Base-by-base conservation (phyloP, 2,329 filamentous ascomycete species). In the Diaporthe ilicicola region DNA sequence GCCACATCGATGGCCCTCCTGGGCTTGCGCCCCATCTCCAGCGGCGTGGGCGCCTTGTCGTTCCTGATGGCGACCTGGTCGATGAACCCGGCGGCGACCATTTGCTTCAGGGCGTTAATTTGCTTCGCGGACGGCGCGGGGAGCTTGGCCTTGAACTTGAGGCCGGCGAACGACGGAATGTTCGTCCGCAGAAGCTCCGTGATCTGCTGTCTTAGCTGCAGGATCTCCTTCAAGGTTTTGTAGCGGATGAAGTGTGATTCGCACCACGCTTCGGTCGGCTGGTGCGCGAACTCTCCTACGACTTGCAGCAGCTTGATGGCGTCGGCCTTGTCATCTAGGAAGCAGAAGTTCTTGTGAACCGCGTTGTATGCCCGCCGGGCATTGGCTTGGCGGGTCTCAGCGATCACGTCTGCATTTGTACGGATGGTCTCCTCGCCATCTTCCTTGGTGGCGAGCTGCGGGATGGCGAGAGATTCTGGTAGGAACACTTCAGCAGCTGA, bases 31-130 rank as follows among this genome's bases (percentile, higher is more conserved):
- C 85, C 82, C 67, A 87, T 82, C 73, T 92, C 90, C 0, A 91
- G 91, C 0, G 93, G 93, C 15, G 87, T 87, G 0, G 94, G 93
- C 0, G 94, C 87, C n/a, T 94, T 85, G 80, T 99, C 95, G 4
- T 93, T 94, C 72, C 96, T 93, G 75, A 98, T 94, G 55, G 96
- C 96, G 50, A 99, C 89, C 75, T 98, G 93, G 81, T 99, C 96
- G 77, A 98, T 90, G 83, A 98, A 98, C 1, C 95, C 96, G 0
- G 94, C 92, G 0, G 95, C 94, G 27, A 94, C 91, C 83, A 98
- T 97, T 78, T 98, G 94, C 80, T 97, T 97, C 34, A 99, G 85
- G 0, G 94, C 90, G 56, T 91, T 91, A 34, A 97, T 84, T 77
- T 94, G 92, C 74, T 91, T 92, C 8, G 90, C 83, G 0, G 89